Evolutionary conservation across 495 filamentous ascomycete species (phyloP).

Genomic region (Extremus antarcticus): DNA sequence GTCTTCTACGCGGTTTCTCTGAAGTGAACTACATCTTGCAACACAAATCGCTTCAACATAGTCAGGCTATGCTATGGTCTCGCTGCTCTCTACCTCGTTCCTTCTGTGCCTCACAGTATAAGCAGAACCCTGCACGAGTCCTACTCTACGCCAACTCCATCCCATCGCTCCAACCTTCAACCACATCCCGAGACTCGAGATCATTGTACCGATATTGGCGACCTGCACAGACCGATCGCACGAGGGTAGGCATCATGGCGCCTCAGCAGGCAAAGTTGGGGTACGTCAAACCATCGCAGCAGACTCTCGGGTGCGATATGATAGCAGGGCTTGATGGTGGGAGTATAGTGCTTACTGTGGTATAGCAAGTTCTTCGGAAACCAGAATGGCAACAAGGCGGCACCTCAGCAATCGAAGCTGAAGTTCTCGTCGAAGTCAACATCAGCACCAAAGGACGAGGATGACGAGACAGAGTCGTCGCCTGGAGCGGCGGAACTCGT

Average conservation of each 20-base stretch:
- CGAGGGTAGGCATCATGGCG: slow-evolving; percentile 7
- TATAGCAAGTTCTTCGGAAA: slow-evolving; percentile 60
- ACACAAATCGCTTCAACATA: not conserved
- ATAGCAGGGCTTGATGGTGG: slow-evolving; percentile 7
- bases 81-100: slow-evolving; percentile 11
- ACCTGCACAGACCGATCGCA: slow-evolving; percentile 6
- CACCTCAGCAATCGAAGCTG: slow-evolving; percentile 54
- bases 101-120: slow-evolving; percentile 8
- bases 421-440: slow-evolving; percentile 19
- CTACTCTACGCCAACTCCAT: slow-evolving; percentile 6
- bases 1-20: not conserved
- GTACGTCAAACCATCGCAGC: slow-evolving; percentile 78
- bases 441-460: slow-evolving; percentile 24
- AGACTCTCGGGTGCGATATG: slow-evolving; percentile 67
- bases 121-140: not conserved
- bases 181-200: slow-evolving; percentile 4
- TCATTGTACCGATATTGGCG: slow-evolving; percentile 1
- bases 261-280: slow-evolving; percentile 79
- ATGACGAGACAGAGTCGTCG: slow-evolving; percentile 26
- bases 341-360: slow-evolving; percentile 5
- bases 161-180: not conserved
- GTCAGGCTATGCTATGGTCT: slow-evolving; percentile 15
- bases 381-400: slow-evolving; percentile 41
- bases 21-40: not conserved
- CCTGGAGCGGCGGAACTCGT: slow-evolving; percentile 21